A percentile compares a stretch with the other conserved stretches of the same genome.
Conservation (phyloP, 768 basidiomycete species). For the Candolleomyces efflorescens region DNA sequence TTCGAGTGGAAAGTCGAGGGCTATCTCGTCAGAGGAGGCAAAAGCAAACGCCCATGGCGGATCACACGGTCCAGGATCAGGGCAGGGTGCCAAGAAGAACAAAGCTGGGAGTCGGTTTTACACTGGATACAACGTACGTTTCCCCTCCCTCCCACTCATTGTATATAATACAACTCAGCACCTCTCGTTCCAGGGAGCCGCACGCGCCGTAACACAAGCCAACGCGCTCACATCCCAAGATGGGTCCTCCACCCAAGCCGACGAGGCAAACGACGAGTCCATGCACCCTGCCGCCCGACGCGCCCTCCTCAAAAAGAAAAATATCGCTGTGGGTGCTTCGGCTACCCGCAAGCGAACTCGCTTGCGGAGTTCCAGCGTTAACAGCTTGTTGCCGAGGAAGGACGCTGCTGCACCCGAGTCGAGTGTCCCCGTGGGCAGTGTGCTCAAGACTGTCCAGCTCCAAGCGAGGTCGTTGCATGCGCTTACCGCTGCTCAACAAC, state of each 20-base stretch:
- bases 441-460: slow-evolving; percentile 59
- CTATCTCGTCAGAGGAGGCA: too few species aligned
- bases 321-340: slow-evolving; percentile 13
- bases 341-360: slow-evolving; percentile 32
- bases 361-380: slow-evolving; percentile 56
- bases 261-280: slow-evolving; percentile 53
- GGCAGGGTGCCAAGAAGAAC: slow-evolving; percentile 62
- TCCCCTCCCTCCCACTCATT: slow-evolving; percentile 1
- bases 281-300: slow-evolving; percentile 17
- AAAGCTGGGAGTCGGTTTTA: slow-evolving; percentile 65
- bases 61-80: slow-evolving; percentile 60
- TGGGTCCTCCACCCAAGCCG: slow-evolving; percentile 38
- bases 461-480: slow-evolving; percentile 61
- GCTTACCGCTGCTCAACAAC: slow-evolving; percentile 32
- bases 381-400: background rate
- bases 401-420: background rate
- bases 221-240: slow-evolving; percentile 55
- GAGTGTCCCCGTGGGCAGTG: slow-evolving; percentile 38
- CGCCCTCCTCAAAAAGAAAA: slow-evolving; percentile 7
- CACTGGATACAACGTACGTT: slow-evolving; percentile 54
- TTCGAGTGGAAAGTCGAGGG: too few species aligned
- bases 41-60: slow-evolving; percentile 16
- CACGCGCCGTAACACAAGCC: slow-evolving; percentile 70
- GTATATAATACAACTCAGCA: too few species aligned
- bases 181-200: slow-evolving; percentile 51